These are phyloP conservation scores for Papiliotrema flavescens DNA, from an alignment of 1,284 basidiomycete species.

Conservation along the genomic window DNA sequence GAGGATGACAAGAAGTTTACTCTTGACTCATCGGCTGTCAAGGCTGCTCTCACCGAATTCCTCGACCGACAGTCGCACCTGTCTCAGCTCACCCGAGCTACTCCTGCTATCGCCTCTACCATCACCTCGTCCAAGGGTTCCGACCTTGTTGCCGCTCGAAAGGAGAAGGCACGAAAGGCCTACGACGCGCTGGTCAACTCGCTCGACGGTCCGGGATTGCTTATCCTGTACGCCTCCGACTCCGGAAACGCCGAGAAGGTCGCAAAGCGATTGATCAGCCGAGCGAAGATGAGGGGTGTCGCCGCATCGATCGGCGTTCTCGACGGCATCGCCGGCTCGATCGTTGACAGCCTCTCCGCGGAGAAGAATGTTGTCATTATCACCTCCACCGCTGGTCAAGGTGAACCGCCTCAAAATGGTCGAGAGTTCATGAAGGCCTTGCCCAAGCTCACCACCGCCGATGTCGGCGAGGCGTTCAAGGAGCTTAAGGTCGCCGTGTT, in stretches of 20 bases:
- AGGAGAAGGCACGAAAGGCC: conserved; percentile 75
- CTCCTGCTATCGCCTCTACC: conserved; percentile 75
- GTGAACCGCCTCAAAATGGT: conserved; percentile 95
- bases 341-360: conserved; percentile 59
- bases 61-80: conserved; percentile 95
- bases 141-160: conserved; percentile 77
- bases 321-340: conserved; percentile 60
- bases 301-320: conserved; percentile 69
- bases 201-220: conserved; percentile 84
- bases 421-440: conserved; percentile 84
- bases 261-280: conserved; percentile 78
- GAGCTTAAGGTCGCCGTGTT: conserved; percentile 78
- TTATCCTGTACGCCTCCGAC: conserved; percentile 89
- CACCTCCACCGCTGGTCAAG: conserved; percentile 97
- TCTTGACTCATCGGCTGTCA: conserved; percentile 89
- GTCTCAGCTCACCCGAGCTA: conserved; percentile 77
- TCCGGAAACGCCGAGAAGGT: conserved; percentile 93
- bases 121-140: conserved; percentile 81
- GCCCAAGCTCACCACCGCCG: conserved; percentile 59
- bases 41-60: conserved; percentile 91
- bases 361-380: conserved; percentile 76
- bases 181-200: conserved; percentile 81
- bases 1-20: conserved; percentile 80
- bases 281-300: conserved; percentile 82
- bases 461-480: conserved; percentile 49